A percentile compares a stretch with the other conserved stretches of the same genome.
Conservation (phyloP, 306 rosid genomes). For the Pyrus pyrifolia region DNA sequence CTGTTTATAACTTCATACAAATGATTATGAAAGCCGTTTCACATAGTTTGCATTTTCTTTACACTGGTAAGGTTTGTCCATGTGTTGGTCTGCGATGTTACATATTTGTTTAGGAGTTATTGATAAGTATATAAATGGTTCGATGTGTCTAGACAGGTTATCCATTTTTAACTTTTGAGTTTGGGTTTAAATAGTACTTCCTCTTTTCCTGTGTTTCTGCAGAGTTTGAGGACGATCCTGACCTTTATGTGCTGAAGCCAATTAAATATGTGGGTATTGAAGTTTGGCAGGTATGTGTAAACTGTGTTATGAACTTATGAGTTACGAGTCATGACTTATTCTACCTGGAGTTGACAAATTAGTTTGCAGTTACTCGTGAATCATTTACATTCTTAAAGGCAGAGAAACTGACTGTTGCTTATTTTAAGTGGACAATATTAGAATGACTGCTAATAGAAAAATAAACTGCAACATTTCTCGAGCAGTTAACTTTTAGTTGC, state of each 20-base stretch:
- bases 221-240: constrained; percentile 87
- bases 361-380: too few relatives aligned
- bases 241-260: constrained; percentile 68
- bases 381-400: background rate
- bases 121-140: background rate
- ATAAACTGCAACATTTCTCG: background rate
- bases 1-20: background rate
- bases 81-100: background rate
- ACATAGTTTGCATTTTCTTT: background rate
- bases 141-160: background rate
- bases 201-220: constrained; percentile 19
- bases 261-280: constrained; percentile 86
- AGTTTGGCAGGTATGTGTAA: constrained; percentile 75
- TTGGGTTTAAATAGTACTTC: background rate
- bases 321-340: background rate
- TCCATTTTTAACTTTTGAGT: background rate
- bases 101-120: background rate
- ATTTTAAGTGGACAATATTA: background rate
- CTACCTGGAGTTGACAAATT: background rate
- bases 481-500: background rate
- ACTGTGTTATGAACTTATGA: too few relatives aligned
- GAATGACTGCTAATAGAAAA: background rate
- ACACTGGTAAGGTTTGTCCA: background rate
- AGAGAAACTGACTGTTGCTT: background rate
- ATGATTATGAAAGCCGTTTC: background rate